phyloP scores from a whole-genome alignment of 495 filamentous ascomycete genomes.

The Lophiotrema nucula region DNA sequence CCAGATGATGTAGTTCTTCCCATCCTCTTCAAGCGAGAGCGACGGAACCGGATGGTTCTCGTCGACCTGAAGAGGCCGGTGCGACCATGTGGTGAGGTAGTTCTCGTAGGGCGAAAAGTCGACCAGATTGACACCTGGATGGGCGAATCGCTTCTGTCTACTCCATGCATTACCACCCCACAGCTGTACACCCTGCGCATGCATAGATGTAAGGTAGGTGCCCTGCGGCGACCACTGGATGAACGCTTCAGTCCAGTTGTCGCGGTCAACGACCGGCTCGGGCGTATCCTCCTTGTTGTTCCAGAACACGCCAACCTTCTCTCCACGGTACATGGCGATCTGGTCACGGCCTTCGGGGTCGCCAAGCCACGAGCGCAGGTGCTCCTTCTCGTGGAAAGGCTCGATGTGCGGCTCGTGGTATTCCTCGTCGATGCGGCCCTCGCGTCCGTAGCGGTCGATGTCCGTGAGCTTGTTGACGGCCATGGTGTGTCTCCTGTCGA shows the following conservation, averaged over 20 bases:
- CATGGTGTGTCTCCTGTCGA: constrained; percentile 95
- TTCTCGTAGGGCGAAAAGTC: constrained; percentile 93
- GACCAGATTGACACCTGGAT: constrained; percentile 91
- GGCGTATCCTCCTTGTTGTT: constrained; percentile 91
- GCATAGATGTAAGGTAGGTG: constrained; percentile 90
- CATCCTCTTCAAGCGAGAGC: constrained; percentile 85
- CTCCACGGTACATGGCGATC: constrained; percentile 85
- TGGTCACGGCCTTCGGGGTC: constrained; percentile 88
- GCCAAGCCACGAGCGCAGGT: constrained; percentile 87
- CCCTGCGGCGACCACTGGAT: constrained; percentile 96
- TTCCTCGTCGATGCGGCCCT: constrained; percentile 87
- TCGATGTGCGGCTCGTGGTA: constrained; percentile 76
- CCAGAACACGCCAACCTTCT: constrained; percentile 93
- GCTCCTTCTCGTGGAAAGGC: constrained; percentile 84
- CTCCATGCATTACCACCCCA: constrained; percentile 92
- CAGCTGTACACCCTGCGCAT: constrained; percentile 91
- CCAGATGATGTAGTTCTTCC: constrained; percentile 99
- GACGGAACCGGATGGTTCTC: constrained; percentile 70
- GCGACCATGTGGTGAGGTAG: constrained; percentile 95
- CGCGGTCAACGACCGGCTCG: constrained; percentile 83
- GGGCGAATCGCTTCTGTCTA: constrained; percentile 85
- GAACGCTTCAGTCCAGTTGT: constrained; percentile 95
- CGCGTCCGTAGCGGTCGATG: constrained; percentile 90
- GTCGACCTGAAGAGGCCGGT: constrained; percentile 83
- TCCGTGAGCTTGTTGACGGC: constrained; percentile 97